phyloP scores from a whole-genome alignment of 2,329 filamentous ascomycete species.

The Neoascochyta sp. region DNA sequence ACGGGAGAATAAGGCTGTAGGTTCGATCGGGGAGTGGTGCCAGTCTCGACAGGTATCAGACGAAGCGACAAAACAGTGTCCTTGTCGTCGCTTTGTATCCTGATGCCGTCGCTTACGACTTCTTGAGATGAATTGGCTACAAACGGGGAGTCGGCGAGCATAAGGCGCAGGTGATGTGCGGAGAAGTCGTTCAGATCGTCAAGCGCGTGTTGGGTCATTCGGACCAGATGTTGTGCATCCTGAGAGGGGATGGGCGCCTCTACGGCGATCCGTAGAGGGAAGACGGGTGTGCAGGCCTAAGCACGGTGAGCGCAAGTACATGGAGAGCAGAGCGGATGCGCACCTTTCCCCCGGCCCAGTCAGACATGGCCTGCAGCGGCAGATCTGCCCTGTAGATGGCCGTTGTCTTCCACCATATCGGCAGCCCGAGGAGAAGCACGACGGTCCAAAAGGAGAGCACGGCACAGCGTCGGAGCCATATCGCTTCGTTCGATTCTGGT shows the following conservation, averaged over 20 bases:
- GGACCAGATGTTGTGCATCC: constrained; percentile 70
- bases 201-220: constrained; percentile 77
- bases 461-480: constrained; percentile 67
- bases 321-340: background rate
- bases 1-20: constrained; percentile 67
- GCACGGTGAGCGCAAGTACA: constrained; percentile 2
- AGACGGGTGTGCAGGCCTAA: constrained; percentile 81
- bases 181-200: constrained; percentile 85
- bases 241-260: constrained; percentile 64
- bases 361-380: constrained; percentile 79
- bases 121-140: constrained; percentile 35
- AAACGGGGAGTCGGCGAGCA: constrained; percentile 47
- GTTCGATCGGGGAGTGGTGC: constrained; percentile 52
- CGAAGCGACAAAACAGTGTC: constrained; percentile 66
- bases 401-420: constrained; percentile 95
- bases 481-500: constrained; percentile 68
- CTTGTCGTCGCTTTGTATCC: constrained; percentile 35
- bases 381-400: constrained; percentile 83
- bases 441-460: constrained; percentile 89
- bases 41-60: constrained; percentile 60
- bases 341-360: constrained; percentile 89
- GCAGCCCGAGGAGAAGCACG: constrained; percentile 76
- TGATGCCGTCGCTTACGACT: constrained; percentile 27
- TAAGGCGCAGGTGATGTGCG: constrained; percentile 74
- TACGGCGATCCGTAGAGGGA: constrained; percentile 78